Evolutionary conservation across 768 basidiomycete species (phyloP).

Genomic region (Suillus paluster): DNA sequence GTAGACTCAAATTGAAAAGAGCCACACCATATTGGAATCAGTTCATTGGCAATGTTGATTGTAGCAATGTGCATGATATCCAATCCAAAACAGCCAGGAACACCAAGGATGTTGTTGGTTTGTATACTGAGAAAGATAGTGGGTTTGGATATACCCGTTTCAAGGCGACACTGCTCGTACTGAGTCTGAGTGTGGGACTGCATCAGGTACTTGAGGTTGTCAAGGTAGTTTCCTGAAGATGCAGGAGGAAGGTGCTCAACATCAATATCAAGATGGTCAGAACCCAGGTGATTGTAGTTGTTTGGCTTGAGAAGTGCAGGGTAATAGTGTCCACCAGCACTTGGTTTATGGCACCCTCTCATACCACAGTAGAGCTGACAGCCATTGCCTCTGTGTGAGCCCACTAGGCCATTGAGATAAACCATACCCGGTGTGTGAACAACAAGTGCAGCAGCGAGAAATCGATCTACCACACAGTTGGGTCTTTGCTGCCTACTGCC

Average conservation of each 20-base stretch:
- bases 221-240: conserved; percentile 7
- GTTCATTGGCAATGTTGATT: conserved; percentile 24
- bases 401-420: conserved; percentile 35
- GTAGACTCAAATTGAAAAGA: conserved; percentile 15
- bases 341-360: conserved; percentile 21
- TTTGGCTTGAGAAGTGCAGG: not conserved
- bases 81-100: conserved; percentile 38
- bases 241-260: conserved; percentile 14
- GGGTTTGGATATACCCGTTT: conserved; percentile 40
- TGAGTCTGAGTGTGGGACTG: conserved; percentile 16
- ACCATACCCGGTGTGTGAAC: too few relatives aligned
- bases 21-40: conserved; percentile 27
- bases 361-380: conserved; percentile 39
- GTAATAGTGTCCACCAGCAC: conserved; percentile 15
- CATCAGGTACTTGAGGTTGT: not conserved
- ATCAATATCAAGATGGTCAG: conserved; percentile 34
- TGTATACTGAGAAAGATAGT: conserved; percentile 40
- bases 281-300: conserved; percentile 26
- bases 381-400: conserved; percentile 33
- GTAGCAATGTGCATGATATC: conserved; percentile 46
- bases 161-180: conserved; percentile 26
- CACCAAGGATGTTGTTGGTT: conserved; percentile 19
- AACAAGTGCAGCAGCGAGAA: too few relatives aligned
- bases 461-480: too few relatives aligned
- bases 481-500: too few relatives aligned